Conservation (phyloP, 345 rosid species). For the Melaleuca alternifolia region DNA sequence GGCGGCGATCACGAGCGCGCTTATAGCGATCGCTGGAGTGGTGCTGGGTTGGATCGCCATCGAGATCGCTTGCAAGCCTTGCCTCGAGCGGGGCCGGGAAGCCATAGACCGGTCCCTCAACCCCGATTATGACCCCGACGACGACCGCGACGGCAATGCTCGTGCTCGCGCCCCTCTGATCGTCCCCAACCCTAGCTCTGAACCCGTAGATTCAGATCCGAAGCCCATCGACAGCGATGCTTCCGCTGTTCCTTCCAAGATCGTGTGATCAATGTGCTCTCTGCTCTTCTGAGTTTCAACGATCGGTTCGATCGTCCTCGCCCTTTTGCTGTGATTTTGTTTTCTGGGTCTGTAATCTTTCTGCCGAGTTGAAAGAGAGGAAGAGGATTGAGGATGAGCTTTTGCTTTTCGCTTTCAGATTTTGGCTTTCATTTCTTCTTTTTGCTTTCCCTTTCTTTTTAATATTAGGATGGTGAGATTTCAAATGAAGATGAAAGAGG, state of each 20-base stretch:
- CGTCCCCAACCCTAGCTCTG: background rate
- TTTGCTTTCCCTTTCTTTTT: background rate
- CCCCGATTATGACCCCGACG: constrained; percentile 80
- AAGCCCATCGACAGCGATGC: background rate
- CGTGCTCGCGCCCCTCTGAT: constrained; percentile 38
- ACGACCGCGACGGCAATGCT: constrained; percentile 6
- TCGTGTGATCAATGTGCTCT: constrained; percentile 10
- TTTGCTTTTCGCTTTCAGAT: background rate
- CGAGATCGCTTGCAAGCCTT: constrained; percentile 82
- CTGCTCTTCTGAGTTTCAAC: background rate
- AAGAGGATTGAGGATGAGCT: background rate
- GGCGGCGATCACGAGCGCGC: constrained; percentile 60
- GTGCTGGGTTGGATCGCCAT: constrained; percentile 70
- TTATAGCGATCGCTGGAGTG: constrained; percentile 62
- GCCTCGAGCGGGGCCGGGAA: constrained; percentile 60
- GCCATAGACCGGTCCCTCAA: constrained; percentile 74
- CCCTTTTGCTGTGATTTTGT: background rate
- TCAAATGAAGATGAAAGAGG: background rate
- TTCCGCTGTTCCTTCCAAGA: constrained; percentile 17
- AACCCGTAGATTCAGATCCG: constrained; percentile 3
- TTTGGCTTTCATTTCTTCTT: background rate
- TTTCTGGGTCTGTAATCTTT: background rate
- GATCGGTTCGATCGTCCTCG: background rate
- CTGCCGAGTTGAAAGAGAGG: background rate
- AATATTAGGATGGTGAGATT: background rate